Conservation (phyloP, 257 asterid species). For the Lycium ferocissimum region DNA sequence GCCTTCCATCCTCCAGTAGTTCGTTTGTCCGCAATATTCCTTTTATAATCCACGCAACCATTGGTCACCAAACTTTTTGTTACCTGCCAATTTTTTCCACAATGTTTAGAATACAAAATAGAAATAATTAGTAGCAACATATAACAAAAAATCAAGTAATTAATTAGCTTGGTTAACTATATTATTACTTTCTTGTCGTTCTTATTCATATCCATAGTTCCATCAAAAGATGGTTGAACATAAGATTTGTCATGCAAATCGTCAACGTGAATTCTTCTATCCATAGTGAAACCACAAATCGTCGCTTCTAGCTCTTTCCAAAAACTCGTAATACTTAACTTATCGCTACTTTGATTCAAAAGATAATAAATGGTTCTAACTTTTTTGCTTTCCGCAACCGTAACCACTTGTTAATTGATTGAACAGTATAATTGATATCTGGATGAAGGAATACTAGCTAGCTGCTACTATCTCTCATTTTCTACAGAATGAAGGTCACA, state of each 20-base stretch:
- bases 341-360: neutral
- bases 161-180: neutral
- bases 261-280: neutral
- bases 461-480: neutral
- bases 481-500: neutral
- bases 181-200: neutral
- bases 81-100: constrained; percentile 34
- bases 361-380: neutral
- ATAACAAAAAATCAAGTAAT: neutral
- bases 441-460: no score
- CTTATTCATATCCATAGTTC: constrained; percentile 1
- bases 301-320: no score
- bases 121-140: neutral
- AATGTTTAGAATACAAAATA: neutral
- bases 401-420: constrained; percentile 11
- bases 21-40: constrained; percentile 58
- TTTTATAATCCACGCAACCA: constrained; percentile 69
- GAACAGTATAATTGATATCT: no score
- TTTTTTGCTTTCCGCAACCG: neutral
- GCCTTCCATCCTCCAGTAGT: constrained; percentile 84
- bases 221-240: constrained; percentile 7
- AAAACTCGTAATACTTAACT: neutral
- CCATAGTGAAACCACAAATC: neutral
- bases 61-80: constrained; percentile 55
- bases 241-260: neutral